A percentile compares a stretch with the other conserved stretches of the same genome.
Conservation (phyloP, 1,284 basidiomycete species). For the Sporisorium reilianum region DNA sequence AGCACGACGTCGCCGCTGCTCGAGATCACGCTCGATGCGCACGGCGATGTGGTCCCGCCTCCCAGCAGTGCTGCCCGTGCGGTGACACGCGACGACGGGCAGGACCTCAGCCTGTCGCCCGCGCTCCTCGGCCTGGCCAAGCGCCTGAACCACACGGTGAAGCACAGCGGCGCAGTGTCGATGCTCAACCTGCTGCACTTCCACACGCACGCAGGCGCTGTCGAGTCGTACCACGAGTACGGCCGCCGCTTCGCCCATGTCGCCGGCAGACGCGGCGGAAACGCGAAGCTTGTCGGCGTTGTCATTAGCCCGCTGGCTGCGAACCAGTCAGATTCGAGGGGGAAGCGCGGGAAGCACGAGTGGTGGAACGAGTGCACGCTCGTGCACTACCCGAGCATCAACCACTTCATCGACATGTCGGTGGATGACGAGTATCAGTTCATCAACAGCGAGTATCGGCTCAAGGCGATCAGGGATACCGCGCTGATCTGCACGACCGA, state of each 20-base stretch:
- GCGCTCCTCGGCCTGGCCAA: conserved; percentile 36
- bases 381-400: conserved; percentile 53
- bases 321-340: conserved; percentile 21
- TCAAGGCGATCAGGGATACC: conserved; percentile 48
- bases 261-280: conserved; percentile 42
- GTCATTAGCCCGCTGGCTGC: conserved; percentile 35
- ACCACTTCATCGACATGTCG: conserved; percentile 55
- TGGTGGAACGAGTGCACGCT: conserved; percentile 56
- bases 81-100: conserved; percentile 21
- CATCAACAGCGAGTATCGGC: conserved; percentile 45
- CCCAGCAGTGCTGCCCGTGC: background rate
- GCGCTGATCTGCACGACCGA: conserved; percentile 49
- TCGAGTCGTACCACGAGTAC: conserved; percentile 47
- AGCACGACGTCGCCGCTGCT: conserved; percentile 13
- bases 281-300: conserved; percentile 52
- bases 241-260: conserved; percentile 44
- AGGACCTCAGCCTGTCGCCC: conserved; percentile 44
- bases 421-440: conserved; percentile 50
- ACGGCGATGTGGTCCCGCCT: conserved; percentile 26
- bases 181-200: conserved; percentile 58
- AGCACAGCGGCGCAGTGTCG: conserved; percentile 33
- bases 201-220: conserved; percentile 18
- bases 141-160: conserved; percentile 21
- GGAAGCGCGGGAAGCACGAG: conserved; percentile 10
- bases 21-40: conserved; percentile 25